Base-by-base conservation (phyloP, 352 stramenopile species). In the Thalassiosira hispida region DNA sequence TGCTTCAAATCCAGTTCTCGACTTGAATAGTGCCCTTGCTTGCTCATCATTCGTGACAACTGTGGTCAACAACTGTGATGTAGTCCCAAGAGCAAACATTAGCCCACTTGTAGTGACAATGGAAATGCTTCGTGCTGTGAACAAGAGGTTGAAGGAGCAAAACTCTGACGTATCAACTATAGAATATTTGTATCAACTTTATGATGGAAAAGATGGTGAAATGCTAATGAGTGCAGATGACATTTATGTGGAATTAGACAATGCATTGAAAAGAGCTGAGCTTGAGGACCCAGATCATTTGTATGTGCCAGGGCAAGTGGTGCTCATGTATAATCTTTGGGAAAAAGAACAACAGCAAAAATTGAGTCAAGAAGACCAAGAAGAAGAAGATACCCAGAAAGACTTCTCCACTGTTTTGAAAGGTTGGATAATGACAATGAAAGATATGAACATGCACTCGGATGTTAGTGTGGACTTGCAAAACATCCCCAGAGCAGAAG, bases 51-150 rank as follows among this genome's bases (percentile, higher is more conserved):
- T 88, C 38, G 49, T 79, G 2, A 90, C 83, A 18, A 86, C 83
- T 2, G 73, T 90, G 56, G 80, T 90, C 18, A 90, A 90, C 33
- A 90, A 90, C 60, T 70, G 35, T 12, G 83, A 90, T 69, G 53
- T 88, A 23, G 73, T 90, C 20, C 67, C 83, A 31, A 62, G 83
- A 46, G 42, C 46, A 1, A 81, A 52, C 31, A 57, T 87, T 20
- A 55, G 56, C 23, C 68, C 73, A 51, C 42, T 88, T 8, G 27
- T 81, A 6, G 67, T 81, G 31, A 68, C 46, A 1, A 49, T 77
- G 23, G 53, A 74, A 33, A 18, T 86, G 1, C 25, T 90, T 6
- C 69, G 75, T 33, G 44, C 42, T 2, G 63, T 88, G 4, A 65
- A 88, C 38, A 35, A 77, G 18, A 74, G 70, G 52, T 55, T 90